Evolutionary conservation across 129 eudicot genomes (phyloP).

Genomic region (Helichrysum umbraculigerum): DNA sequence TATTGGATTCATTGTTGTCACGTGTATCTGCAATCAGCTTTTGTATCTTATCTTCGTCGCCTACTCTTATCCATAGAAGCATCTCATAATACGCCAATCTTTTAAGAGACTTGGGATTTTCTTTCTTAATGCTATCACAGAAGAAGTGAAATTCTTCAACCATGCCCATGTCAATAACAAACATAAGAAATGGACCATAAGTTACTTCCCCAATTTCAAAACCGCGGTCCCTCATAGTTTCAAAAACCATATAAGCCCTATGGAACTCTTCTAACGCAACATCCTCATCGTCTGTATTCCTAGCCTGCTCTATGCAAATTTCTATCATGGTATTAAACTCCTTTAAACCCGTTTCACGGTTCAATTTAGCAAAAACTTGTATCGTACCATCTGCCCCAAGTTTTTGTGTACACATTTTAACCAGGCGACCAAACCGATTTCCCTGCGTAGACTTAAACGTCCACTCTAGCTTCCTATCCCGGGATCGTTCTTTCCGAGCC

Average conservation of each 20-base stretch:
- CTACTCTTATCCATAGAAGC: slow-evolving; percentile 64
- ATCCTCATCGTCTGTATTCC: slow-evolving; percentile 66
- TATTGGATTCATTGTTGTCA: slow-evolving; percentile 36
- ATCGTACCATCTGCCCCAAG: slow-evolving; percentile 61
- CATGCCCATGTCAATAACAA: slow-evolving; percentile 63
- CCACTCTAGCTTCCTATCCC: slow-evolving; percentile 70
- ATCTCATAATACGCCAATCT: slow-evolving; percentile 84
- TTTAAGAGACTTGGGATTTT: slow-evolving; percentile 53
- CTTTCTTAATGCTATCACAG: slow-evolving; percentile 51
- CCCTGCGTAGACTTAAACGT: slow-evolving; percentile 47
- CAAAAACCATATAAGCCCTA: slow-evolving; percentile 57
- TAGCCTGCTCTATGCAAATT: slow-evolving; percentile 60
- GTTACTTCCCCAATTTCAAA: slow-evolving; percentile 62
- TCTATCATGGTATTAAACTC: slow-evolving; percentile 58
- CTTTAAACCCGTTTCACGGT: slow-evolving; percentile 63
- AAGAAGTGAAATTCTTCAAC: slow-evolving; percentile 69
- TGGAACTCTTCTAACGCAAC: slow-evolving; percentile 47
- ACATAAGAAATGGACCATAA: slow-evolving; percentile 70
- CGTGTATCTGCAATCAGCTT: slow-evolving; percentile 45
- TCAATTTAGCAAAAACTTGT: slow-evolving; percentile 56
- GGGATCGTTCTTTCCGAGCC: slow-evolving; percentile 53
- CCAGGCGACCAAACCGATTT: slow-evolving; percentile 40
- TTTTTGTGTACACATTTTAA: slow-evolving; percentile 49
- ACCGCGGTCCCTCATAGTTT: slow-evolving; percentile 62
- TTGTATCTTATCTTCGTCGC: slow-evolving; percentile 57